Evolutionary conservation across 179 eudicot genomes (phyloP).

Genomic region (Amaranthus tricolor): DNA sequence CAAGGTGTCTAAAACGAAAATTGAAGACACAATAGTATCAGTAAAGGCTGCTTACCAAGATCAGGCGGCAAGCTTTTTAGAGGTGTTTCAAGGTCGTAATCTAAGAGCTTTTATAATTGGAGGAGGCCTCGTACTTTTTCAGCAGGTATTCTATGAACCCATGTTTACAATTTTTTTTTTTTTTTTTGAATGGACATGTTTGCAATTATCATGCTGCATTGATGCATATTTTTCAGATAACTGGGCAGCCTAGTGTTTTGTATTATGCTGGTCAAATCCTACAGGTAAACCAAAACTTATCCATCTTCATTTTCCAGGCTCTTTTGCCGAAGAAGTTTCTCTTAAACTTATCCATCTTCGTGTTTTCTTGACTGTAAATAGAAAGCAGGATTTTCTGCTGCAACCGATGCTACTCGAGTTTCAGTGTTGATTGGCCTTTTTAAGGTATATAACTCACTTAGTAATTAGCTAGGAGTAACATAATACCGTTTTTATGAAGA

Average conservation of each 20-base stretch:
- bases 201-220: neutral
- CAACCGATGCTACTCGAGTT: conserved; percentile 93
- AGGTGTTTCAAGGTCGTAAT: conserved; percentile 86
- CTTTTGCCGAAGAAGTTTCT: neutral
- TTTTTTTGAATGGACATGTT: neutral
- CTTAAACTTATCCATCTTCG: neutral
- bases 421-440: conserved; percentile 89
- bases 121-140: conserved; percentile 96
- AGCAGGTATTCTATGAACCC: conserved; percentile 58
- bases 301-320: conserved; percentile 4
- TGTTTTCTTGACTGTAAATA: conserved; percentile 26
- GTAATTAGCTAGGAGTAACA: neutral
- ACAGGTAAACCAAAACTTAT: conserved; percentile 53
- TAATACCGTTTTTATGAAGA: neutral
- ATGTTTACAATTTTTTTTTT: neutral
- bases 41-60: conserved; percentile 65
- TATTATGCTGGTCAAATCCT: conserved; percentile 98
- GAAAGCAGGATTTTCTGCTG: conserved; percentile 99
- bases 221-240: conserved; percentile 50
- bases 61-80: conserved; percentile 69
- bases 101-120: conserved; percentile 89
- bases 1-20: conserved; percentile 64
- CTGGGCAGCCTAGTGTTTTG: conserved; percentile 97
- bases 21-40: conserved; percentile 80
- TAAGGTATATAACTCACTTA: conserved; percentile 47